Base-by-base conservation (phyloP, 2,329 filamentous ascomycete genomes). In the Davidsoniella eucalypti region DNA sequence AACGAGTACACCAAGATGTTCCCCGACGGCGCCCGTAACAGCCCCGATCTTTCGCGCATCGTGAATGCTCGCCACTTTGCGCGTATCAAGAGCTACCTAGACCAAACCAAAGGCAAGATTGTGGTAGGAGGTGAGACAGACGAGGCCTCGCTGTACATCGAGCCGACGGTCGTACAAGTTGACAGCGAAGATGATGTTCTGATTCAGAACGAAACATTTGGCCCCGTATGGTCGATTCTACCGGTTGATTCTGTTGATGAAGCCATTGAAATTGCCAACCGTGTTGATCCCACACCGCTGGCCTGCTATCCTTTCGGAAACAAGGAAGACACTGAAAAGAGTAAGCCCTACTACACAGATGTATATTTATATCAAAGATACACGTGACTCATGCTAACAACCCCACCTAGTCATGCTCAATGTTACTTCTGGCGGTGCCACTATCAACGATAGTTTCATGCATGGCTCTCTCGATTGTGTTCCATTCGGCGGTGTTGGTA, bases 161-260 rank as follows among this genome's bases (percentile, higher is more conserved):
- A 90, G 62, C 86, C 88, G 1, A 98, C 92, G 0, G 79, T 90
- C n/a, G 80, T 98, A n/a, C 73, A 86, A 54, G 82, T 95, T 37
- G 72, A 84, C 56, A 79, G 78, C 54, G 61, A 75, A 14, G 74
- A 88, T 45, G 90, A 94, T 65, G 73, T 81, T 6, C 76, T 95
- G 64, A 75, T 95, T 60, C 67, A 69, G 21, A 78, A 94, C 55
- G 92, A 98, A 68, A 86, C 81, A 41, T 98, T 98, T 61, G 92
- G 90, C 5, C 92, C 92, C n/a, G 72, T 94, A 53, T 87, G 94
- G 57, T 81, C 85, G 55, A 78, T 96, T 55, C 68, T 94, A 49
- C 75, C 87, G 0, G 82, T 87, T 50, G 75, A 86, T 56, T 73
- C 78, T 57, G 70, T 95, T n/a, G 84, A 94, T 56, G 78, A 93